Percentiles rank a stretch among this genome's conserved stretches.
These are phyloP conservation scores for Ascochyta clinopodiicola DNA, from an alignment of 2,329 filamentous ascomycete species.

Conservation along the genomic window DNA sequence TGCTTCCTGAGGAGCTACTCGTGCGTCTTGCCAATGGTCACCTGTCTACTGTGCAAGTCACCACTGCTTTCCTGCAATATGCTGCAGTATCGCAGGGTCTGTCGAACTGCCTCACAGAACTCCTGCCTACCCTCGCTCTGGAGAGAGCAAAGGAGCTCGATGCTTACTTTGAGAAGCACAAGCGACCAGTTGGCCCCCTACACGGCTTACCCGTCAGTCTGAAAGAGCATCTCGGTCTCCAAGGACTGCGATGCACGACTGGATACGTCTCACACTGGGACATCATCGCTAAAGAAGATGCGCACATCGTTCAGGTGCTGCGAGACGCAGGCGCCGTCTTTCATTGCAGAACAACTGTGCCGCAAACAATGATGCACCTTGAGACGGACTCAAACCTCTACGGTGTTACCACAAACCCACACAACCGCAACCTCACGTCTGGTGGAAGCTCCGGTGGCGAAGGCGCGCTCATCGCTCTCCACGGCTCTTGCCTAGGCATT, in stretches of 20 bases:
- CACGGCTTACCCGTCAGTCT: conserved; percentile 60
- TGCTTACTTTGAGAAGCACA: conserved; percentile 45
- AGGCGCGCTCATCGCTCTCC: conserved; percentile 60
- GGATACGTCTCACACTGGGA: conserved; percentile 60
- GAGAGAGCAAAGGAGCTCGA: conserved; percentile 51
- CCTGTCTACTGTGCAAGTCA: conserved; percentile 34
- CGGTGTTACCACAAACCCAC: conserved; percentile 62
- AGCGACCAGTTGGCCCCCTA: conserved; percentile 52
- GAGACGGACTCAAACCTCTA: conserved; percentile 60
- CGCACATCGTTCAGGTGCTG: conserved; percentile 56
- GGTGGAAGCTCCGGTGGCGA: conserved; percentile 66
- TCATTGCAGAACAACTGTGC: conserved; percentile 61
- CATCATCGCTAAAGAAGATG: conserved; percentile 53
- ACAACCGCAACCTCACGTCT: conserved; percentile 57
- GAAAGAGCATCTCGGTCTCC: conserved; percentile 61
- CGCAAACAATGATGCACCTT: conserved; percentile 61
- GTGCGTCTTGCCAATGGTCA: conserved; percentile 23
- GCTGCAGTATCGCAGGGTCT: conserved; percentile 38
- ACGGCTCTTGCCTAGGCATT: conserved; percentile 61
- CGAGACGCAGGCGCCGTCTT: conserved; percentile 60
- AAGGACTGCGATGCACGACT: conserved; percentile 57
- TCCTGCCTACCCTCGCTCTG: conserved; percentile 47
- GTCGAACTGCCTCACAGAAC: conserved; percentile 29
- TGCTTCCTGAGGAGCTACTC: conserved; percentile 31
- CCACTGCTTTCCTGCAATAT: conserved; percentile 33